phyloP scores from a whole-genome alignment of 2,329 filamentous ascomycete species.

The Tolypocladium nubicola region DNA sequence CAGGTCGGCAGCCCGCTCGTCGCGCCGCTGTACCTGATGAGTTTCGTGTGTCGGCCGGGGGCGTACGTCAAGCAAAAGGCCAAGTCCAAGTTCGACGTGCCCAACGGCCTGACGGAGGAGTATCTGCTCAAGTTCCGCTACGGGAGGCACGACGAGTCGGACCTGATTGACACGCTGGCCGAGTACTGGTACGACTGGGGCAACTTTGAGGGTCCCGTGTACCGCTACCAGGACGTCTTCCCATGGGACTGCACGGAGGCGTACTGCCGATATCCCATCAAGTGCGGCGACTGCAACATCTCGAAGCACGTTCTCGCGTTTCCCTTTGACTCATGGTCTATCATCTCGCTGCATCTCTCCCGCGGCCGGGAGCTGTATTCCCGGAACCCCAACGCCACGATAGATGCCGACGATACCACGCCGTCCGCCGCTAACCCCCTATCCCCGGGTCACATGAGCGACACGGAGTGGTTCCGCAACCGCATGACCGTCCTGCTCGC shows the following conservation, averaged over 20 bases:
- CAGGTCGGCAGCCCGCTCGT: no score
- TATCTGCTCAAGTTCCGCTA: slow-evolving; percentile 28
- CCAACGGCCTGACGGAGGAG: slow-evolving; percentile 30
- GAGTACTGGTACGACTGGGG: slow-evolving; percentile 38
- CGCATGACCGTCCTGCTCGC: slow-evolving; percentile 22
- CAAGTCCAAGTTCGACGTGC: slow-evolving; percentile 23
- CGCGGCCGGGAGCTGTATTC: slow-evolving; percentile 25
- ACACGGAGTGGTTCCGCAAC: slow-evolving; percentile 22
- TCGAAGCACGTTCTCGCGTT: slow-evolving; percentile 34
- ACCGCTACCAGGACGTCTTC: slow-evolving; percentile 29
- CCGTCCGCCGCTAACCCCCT: slow-evolving; percentile 2
- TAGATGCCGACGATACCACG: not conserved
- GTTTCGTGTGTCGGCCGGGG: slow-evolving; percentile 23
- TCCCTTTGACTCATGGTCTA: slow-evolving; percentile 32
- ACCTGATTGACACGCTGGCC: slow-evolving; percentile 29
- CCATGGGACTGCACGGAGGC: slow-evolving; percentile 38
- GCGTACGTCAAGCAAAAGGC: slow-evolving; percentile 14
- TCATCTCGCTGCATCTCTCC: slow-evolving; percentile 25
- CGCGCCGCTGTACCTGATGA: slow-evolving; percentile 24
- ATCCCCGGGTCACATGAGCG: slow-evolving; percentile 7
- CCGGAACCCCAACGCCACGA: not conserved
- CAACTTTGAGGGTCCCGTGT: slow-evolving; percentile 25
- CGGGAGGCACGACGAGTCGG: slow-evolving; percentile 27
- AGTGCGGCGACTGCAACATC: slow-evolving; percentile 28
- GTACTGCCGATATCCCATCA: slow-evolving; percentile 22